These are phyloP conservation scores for Circinella umbellata DNA, from an alignment of 371 early-diverging fungal species.

Conservation along the genomic window DNA sequence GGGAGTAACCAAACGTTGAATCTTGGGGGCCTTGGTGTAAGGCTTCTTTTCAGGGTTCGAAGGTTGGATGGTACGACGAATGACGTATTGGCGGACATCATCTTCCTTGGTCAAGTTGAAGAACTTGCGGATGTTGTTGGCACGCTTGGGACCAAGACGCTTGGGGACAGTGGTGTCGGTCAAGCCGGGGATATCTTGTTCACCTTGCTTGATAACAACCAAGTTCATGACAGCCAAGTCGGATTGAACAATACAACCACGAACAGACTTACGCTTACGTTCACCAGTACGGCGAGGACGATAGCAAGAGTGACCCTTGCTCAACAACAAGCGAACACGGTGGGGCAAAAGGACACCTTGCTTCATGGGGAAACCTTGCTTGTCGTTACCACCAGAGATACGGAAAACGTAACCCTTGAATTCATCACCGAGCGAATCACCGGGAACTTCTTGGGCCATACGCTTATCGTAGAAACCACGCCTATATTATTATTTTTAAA, in stretches of 20 bases:
- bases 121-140: slow-evolving; percentile 98
- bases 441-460: slow-evolving; percentile 96
- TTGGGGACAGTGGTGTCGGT: slow-evolving; percentile 94
- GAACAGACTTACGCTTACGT: slow-evolving; percentile 99
- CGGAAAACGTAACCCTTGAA: slow-evolving; percentile 99
- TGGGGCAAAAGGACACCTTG: slow-evolving; percentile 94
- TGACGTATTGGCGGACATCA: slow-evolving; percentile 98
- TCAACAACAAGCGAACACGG: slow-evolving; percentile 96
- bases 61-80: slow-evolving; percentile 93
- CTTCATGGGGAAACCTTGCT: slow-evolving; percentile 99
- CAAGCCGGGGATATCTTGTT: slow-evolving; percentile 94
- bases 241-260: slow-evolving; percentile 98
- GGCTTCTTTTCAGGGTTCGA: slow-evolving; percentile 91
- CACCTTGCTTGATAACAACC: slow-evolving; percentile 97
- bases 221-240: slow-evolving; percentile 96
- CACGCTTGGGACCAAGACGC: slow-evolving; percentile 99
- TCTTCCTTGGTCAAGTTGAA: slow-evolving; percentile 97
- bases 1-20: slow-evolving; percentile 98
- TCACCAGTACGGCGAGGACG: slow-evolving; percentile 98
- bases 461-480: slow-evolving; percentile 99
- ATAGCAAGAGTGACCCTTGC: slow-evolving; percentile 99
- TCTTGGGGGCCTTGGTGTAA: slow-evolving; percentile 94
- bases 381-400: slow-evolving; percentile 99
- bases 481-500: slow-evolving; percentile 39
- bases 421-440: slow-evolving; percentile 97